Evolutionary conservation across 257 asterid species (phyloP).

Genomic region (Przewalskia tangutica): DNA sequence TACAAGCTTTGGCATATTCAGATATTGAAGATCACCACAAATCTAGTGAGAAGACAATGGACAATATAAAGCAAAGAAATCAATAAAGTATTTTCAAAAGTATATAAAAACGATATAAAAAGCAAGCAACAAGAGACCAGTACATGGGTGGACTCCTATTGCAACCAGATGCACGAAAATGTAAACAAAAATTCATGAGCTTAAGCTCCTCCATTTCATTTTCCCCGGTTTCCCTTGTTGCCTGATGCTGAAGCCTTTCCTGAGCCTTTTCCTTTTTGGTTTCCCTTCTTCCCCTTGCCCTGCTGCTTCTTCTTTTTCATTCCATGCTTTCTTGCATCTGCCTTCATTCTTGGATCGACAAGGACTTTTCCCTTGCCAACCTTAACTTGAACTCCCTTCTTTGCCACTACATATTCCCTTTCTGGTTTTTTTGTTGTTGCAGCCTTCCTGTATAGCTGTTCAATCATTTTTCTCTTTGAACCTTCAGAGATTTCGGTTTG

Average conservation of each 20-base stretch:
- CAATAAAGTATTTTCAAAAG: background rate
- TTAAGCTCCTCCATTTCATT: background rate
- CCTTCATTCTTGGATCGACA: slow-evolving; percentile 85
- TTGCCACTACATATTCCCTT: slow-evolving; percentile 83
- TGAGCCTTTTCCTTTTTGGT: slow-evolving; percentile 47
- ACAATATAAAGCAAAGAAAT: background rate
- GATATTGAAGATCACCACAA: background rate
- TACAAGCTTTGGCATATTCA: background rate
- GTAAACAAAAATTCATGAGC: background rate
- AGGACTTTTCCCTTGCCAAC: slow-evolving; percentile 77
- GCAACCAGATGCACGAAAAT: background rate
- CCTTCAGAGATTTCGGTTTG: slow-evolving; percentile 69
- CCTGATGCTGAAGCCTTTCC: slow-evolving; percentile 18
- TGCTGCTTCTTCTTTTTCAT: slow-evolving; percentile 35
- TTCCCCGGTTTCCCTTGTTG: slow-evolving; percentile 11
- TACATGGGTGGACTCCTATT: no score
- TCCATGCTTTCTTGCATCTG: slow-evolving; percentile 55
- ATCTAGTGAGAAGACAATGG: background rate
- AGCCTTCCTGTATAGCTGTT: slow-evolving; percentile 69
- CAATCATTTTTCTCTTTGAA: slow-evolving; percentile 79
- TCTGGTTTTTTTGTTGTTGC: slow-evolving; percentile 36
- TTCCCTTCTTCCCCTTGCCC: slow-evolving; percentile 57
- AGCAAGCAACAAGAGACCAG: background rate
- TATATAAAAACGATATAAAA: background rate
- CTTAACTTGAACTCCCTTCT: slow-evolving; percentile 88